Evolutionary conservation across 2,329 filamentous ascomycete genomes (phyloP).

Genomic region (Albophoma yamanashiensis): DNA sequence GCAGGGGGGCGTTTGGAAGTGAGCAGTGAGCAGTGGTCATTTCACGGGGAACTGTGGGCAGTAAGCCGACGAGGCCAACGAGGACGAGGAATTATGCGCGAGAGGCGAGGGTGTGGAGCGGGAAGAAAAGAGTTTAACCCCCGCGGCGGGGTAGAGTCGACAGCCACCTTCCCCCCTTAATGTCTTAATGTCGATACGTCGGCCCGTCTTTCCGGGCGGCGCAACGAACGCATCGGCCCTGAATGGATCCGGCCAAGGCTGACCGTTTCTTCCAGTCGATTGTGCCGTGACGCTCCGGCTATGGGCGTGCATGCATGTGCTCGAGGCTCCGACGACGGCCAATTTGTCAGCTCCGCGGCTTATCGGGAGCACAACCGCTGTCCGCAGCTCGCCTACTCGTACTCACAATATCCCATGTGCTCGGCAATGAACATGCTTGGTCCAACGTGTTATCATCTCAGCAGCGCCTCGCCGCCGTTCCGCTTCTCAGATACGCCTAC

Average conservation of each 20-base stretch:
- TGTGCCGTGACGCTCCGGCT: background rate
- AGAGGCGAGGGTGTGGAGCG: background rate
- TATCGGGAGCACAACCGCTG: background rate
- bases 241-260: background rate
- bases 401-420: background rate
- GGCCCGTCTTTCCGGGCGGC: background rate
- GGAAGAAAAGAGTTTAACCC: background rate
- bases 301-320: background rate
- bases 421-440: background rate
- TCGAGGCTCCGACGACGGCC: background rate
- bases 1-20: background rate
- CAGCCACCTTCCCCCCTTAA: background rate
- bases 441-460: background rate
- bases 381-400: background rate
- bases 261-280: background rate
- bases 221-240: background rate
- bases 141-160: background rate
- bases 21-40: background rate
- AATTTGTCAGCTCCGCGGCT: background rate
- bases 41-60: too few species aligned
- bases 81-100: background rate
- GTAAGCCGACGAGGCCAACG: background rate
- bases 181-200: background rate
- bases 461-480: background rate
- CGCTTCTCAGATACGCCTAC: background rate